Evolutionary conservation across 148 eudicot genomes (phyloP).

Genomic region (Dianthus caryophyllus): DNA sequence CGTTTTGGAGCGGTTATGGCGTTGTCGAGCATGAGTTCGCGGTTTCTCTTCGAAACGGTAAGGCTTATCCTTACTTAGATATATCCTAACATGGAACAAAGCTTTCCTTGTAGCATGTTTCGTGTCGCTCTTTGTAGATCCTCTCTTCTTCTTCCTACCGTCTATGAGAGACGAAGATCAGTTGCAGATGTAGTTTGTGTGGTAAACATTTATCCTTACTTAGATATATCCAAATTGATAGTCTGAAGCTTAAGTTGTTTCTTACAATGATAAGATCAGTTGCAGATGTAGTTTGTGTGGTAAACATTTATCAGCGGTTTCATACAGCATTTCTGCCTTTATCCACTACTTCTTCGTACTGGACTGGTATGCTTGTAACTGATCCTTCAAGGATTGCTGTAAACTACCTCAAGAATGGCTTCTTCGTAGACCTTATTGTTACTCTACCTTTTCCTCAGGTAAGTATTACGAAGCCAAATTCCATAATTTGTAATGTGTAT

Average conservation of each 20-base stretch:
- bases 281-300: slow-evolving; percentile 35
- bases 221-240: slow-evolving; percentile 27
- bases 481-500: too few species aligned
- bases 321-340: slow-evolving; percentile 52
- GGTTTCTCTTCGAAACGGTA: too few species aligned
- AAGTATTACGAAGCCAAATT: neutral
- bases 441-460: slow-evolving; percentile 67
- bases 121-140: slow-evolving; percentile 53
- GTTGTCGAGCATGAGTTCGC: too few species aligned
- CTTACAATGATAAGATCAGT: slow-evolving; percentile 43
- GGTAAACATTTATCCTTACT: too few species aligned
- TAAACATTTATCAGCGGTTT: slow-evolving; percentile 39
- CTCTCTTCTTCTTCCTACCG: slow-evolving; percentile 56
- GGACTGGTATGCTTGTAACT: slow-evolving; percentile 62
- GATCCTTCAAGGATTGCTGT: slow-evolving; percentile 41
- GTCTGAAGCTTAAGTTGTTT: slow-evolving; percentile 27
- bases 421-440: slow-evolving; percentile 51
- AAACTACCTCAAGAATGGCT: slow-evolving; percentile 34
- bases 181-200: too few species aligned
- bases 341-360: slow-evolving; percentile 39
- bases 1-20: too few species aligned
- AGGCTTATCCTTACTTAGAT: too few species aligned
- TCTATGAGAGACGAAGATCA: slow-evolving; percentile 13
- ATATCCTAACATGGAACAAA: slow-evolving; percentile 41
- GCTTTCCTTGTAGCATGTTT: slow-evolving; percentile 37